Evolutionary conservation across 1,284 basidiomycete species (phyloP), one percentile per base, ranked within the genome.

Genomic region (Puccinia brachypodii): DNA sequence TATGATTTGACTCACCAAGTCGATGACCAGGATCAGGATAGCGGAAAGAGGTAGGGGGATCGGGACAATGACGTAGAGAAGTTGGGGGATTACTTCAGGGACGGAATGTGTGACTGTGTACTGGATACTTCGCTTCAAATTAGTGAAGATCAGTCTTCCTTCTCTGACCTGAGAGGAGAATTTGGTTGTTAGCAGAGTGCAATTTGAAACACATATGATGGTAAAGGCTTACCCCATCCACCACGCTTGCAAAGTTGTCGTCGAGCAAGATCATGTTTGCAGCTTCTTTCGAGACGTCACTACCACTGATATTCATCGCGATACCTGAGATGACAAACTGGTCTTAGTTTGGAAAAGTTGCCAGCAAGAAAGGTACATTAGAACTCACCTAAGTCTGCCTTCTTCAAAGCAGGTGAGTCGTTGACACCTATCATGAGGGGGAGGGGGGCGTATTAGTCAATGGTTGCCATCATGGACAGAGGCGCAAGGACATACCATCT

Each of bases 221-320:
- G n/a, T 31, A 19, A 33, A 42, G 36, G 56, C 80, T 89, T 36
- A 92, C 91, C 83, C 91, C 91, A 88, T 91, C 91, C 82, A 92
- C 91, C 71, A 90, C 91, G 1, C 91, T 91, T 11, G 91, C 90
- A 87, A 83, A 90, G 83, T 82, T 82, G 87, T 81, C 84, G 89
- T 90, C 90, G 11, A 91, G 88, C 6, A 92, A 87, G 83, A 92
- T 91, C 91, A 92, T 91, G 85, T 92, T 90, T 0, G 91, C 91
- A 13, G 91, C 91, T 85, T 92, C 91, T 85, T 92, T 92, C 0
- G 91, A 91, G 19, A 92, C 91, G 83, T 92, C 91, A 3, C 91
- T 91, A 25, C 91, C 91, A 47, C 90, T 91, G 53, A 91, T 90
- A 83, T 91, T 91, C 91, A 92, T 92, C 0, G 91, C 91, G 84